Percentiles rank a stretch among this genome's conserved stretches.
Conservation (phyloP, 139 green algal species). For the Chlamydomonas incerta region DNA sequence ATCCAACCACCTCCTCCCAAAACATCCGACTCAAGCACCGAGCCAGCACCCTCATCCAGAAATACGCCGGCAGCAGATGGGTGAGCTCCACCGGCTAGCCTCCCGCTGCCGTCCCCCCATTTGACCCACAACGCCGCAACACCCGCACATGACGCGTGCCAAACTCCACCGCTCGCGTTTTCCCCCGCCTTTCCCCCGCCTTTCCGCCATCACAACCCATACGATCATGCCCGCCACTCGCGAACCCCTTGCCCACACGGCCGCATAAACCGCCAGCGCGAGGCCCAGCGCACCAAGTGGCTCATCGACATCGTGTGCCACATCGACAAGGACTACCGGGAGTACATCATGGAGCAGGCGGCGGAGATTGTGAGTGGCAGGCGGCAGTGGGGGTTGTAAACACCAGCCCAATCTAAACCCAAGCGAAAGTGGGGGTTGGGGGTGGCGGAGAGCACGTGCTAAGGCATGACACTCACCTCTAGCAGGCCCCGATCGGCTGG, state of each 20-base stretch:
- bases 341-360: constrained; percentile 47
- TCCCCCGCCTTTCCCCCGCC: too few relatives aligned
- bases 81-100: neutral
- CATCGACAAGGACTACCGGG: constrained; percentile 51
- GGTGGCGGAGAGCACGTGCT: too few relatives aligned
- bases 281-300: constrained; percentile 54
- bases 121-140: too few relatives aligned
- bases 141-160: neutral
- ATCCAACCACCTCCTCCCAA: constrained; percentile 16
- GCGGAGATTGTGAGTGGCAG: constrained; percentile 12
- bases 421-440: too few relatives aligned
- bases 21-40: constrained; percentile 44
- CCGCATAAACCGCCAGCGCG: neutral
- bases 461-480: too few relatives aligned
- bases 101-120: neutral
- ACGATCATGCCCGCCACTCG: too few relatives aligned
- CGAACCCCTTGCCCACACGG: too few relatives aligned
- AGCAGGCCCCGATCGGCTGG: too few relatives aligned
- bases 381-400: too few relatives aligned
- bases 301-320: constrained; percentile 52
- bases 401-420: too few relatives aligned
- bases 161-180: too few relatives aligned
- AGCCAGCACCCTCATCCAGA: constrained; percentile 51
- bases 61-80: constrained; percentile 46
- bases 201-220: too few relatives aligned